Evolutionary conservation across 805 yeast genomes (phyloP).

Genomic region (Starmera quercuum): DNA sequence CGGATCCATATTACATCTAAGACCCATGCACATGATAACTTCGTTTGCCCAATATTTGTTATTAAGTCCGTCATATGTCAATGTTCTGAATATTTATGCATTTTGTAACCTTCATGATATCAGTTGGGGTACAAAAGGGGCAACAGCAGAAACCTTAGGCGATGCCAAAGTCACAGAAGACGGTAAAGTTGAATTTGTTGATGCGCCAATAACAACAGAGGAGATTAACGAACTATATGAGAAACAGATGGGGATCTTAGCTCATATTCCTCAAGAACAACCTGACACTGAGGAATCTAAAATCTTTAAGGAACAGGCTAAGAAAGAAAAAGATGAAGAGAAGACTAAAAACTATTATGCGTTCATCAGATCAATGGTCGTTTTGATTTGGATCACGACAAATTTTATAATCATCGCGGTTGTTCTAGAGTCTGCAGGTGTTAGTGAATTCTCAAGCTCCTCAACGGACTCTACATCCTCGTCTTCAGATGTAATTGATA

Average conservation of each 20-base stretch:
- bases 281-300: conserved; percentile 20
- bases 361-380: conserved; percentile 80
- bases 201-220: conserved; percentile 64
- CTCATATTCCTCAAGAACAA: conserved; percentile 23
- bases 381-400: conserved; percentile 81
- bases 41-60: conserved; percentile 78
- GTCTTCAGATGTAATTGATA: conserved; percentile 18
- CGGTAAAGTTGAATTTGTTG: conserved; percentile 55
- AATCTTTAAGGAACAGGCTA: conserved; percentile 25
- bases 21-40: conserved; percentile 90
- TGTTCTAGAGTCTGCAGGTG: conserved; percentile 80
- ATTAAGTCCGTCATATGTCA: conserved; percentile 83
- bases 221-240: conserved; percentile 74
- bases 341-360: conserved; percentile 81
- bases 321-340: conserved; percentile 34
- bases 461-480: conserved; percentile 10
- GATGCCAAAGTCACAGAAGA: conserved; percentile 65
- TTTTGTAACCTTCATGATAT: conserved; percentile 95
- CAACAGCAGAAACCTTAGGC: conserved; percentile 68
- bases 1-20: conserved; percentile 75
- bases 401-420: conserved; percentile 77
- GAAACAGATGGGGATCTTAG: conserved; percentile 53
- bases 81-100: conserved; percentile 88
- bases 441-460: conserved; percentile 32
- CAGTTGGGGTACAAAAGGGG: conserved; percentile 97